These are phyloP conservation scores for Salicornia ramosissima DNA, from an alignment of 148 eudicot genomes.

Conservation along the genomic window DNA sequence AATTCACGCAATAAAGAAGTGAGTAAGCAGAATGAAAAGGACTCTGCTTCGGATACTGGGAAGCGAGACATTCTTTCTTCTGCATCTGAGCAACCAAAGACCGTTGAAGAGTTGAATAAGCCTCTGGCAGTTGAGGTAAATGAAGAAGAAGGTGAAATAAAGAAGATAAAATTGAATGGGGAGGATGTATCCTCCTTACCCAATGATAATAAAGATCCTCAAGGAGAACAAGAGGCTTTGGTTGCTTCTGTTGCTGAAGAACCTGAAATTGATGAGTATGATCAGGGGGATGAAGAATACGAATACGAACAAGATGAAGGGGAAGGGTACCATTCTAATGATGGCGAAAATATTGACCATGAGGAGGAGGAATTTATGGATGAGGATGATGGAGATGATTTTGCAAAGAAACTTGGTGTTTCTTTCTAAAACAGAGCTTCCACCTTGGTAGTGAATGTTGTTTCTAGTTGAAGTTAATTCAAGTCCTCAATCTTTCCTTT, in stretches of 20 bases:
- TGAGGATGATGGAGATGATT: slow-evolving; percentile 78
- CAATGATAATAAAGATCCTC: slow-evolving; percentile 14
- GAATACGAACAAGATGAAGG: slow-evolving; percentile 65
- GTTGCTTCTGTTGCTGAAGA: slow-evolving; percentile 35
- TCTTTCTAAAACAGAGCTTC: slow-evolving; percentile 30
- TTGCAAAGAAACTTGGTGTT: slow-evolving; percentile 83
- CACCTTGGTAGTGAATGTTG: slow-evolving; percentile 4
- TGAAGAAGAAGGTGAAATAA: slow-evolving; percentile 30
- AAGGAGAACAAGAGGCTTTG: slow-evolving; percentile 36
- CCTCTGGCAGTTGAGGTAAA: slow-evolving; percentile 14
- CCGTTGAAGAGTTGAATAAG: slow-evolving; percentile 25
- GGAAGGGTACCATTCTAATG: slow-evolving; percentile 52
- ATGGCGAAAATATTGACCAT: slow-evolving; percentile 52
- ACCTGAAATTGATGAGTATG: slow-evolving; percentile 43
- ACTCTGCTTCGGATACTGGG: slow-evolving; percentile 15
- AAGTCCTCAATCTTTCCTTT: slow-evolving; percentile 12
- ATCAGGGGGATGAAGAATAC: slow-evolving; percentile 49
- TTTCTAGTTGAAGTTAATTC: slow-evolving; percentile 18
- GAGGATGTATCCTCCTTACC: slow-evolving; percentile 28
- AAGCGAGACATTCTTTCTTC: slow-evolving; percentile 8
- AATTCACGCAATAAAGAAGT: slow-evolving; percentile 25
- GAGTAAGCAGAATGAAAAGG: slow-evolving; percentile 13
- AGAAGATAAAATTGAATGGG: slow-evolving; percentile 25
- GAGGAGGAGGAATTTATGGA: slow-evolving; percentile 53
- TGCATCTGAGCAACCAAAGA: slow-evolving; percentile 18